Base-by-base conservation (phyloP, 2,329 filamentous ascomycete species). In the Beauveria scarabaeidicola region DNA sequence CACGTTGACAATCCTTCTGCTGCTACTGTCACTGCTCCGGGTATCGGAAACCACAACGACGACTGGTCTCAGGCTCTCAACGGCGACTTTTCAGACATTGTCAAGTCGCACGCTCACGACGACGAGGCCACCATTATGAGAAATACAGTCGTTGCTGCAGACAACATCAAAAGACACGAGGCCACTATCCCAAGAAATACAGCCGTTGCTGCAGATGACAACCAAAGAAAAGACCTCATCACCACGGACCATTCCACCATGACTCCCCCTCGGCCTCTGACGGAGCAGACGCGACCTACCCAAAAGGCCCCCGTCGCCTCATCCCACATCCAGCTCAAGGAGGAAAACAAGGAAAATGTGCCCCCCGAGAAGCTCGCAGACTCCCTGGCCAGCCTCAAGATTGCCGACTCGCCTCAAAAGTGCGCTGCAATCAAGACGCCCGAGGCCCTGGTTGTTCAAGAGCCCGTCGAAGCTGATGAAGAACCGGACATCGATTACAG, bases 221-320 rank as follows among this genome's bases (percentile, higher is more conserved):
- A 21, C 7, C 36, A 23, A 40, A 15, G 15, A 52, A 3, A 52
- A 36, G 17, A 52, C n/a, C 36, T 32, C 27, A 15, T 3, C 19
- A 46, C 25, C 11, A 53, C 40, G 29, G 44, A 43, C 25, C 15
- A 58, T 51, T n/a, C 25, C 11, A 46, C 29, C 58, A 60, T 60
- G 58, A n/a, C 52, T 8, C 44, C 52, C 10, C 11, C 56, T 58
- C 44, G 27, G 10, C 58, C 58, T 8, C 44, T 57, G 11, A 23
- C 59, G 8, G 63, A 65, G 19, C 77, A 80, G 62, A 72, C 70
- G 57, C 72, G 70, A 36, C 68, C 76, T 23, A 80, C 83, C 64
- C 73, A 79, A 61, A 60, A 55, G 52, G 36, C 36, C 5, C 51
- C 44, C 27, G 13, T 21, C 29, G 4, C 21, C n/a, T 9, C 27